A percentile compares a stretch with the other conserved stretches of the same genome.
phyloP scores from a whole-genome alignment of 768 basidiomycete genomes.

The Russula sp. region DNA sequence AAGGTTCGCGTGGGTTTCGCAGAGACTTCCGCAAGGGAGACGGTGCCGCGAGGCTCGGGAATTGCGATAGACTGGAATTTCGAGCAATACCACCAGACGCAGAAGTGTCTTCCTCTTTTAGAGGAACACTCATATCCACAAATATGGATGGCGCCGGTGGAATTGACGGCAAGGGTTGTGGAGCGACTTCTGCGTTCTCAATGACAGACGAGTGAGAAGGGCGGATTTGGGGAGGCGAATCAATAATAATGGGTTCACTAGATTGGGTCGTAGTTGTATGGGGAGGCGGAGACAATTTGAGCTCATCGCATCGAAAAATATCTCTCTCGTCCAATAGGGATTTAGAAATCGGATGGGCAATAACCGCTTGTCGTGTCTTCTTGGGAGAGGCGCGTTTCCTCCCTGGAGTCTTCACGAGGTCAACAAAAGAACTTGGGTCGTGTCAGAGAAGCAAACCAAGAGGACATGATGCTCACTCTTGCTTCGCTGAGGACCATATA shows the following conservation, averaged over 20 bases:
- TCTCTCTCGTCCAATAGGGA: slow-evolving; percentile 70
- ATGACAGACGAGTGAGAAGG: background rate
- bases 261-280: background rate
- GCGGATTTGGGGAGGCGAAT: background rate
- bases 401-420: slow-evolving; percentile 81
- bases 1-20: slow-evolving; percentile 48
- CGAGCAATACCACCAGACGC: slow-evolving; percentile 34
- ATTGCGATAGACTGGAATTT: slow-evolving; percentile 45
- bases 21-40: slow-evolving; percentile 68
- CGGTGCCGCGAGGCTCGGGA: slow-evolving; percentile 66
- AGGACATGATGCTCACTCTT: slow-evolving; percentile 48
- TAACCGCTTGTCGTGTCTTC: slow-evolving; percentile 46
- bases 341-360: slow-evolving; percentile 34
- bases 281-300: slow-evolving; percentile 10
- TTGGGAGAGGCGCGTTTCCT: slow-evolving; percentile 58
- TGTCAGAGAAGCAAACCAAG: slow-evolving; percentile 7
- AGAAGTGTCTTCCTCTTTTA: slow-evolving; percentile 33
- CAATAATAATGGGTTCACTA: background rate
- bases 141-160: slow-evolving; percentile 22
- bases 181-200: slow-evolving; percentile 19
- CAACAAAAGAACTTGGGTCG: slow-evolving; percentile 58
- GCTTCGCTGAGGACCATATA: slow-evolving; percentile 61
- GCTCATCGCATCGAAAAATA: slow-evolving; percentile 15
- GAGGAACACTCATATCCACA: slow-evolving; percentile 29
- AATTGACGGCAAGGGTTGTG: background rate